These are phyloP conservation scores for Guadua angustifolia DNA, from an alignment of 176 grass and related monocot species.

Conservation along the genomic window DNA sequence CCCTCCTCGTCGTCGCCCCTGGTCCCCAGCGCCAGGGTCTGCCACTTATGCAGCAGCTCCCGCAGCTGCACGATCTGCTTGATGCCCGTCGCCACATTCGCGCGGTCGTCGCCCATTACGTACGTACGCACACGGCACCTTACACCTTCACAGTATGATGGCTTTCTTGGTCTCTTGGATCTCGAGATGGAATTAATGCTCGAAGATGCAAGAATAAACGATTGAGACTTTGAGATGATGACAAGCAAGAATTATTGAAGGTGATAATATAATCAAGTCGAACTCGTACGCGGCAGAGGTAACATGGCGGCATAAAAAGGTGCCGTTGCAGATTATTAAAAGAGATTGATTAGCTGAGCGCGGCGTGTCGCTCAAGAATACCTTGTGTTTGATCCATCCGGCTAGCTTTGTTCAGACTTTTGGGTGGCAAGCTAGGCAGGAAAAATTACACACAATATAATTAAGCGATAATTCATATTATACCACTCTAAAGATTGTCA, in stretches of 20 bases:
- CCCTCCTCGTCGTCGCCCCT: background rate
- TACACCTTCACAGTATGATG: background rate
- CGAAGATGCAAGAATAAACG: background rate
- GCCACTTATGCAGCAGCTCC: conserved; percentile 81
- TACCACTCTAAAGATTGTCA: too few species aligned
- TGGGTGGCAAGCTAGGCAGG: background rate
- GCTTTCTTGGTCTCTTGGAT: conserved; percentile 27
- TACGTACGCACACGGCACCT: background rate
- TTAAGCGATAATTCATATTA: too few species aligned
- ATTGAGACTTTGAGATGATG: background rate
- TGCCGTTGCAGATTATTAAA: conserved; percentile 30
- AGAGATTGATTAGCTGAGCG: conserved; percentile 29
- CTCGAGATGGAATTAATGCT: conserved; percentile 24
- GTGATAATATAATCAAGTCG: conserved; percentile 47
- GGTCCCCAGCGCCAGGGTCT: conserved; percentile 41
- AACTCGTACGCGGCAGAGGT: conserved; percentile 37
- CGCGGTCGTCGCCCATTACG: conserved; percentile 52
- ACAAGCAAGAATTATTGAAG: background rate
- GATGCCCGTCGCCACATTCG: conserved; percentile 45
- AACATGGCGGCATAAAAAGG: conserved; percentile 51
- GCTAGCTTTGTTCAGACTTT: background rate
- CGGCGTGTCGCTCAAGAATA: conserved; percentile 39
- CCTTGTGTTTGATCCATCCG: background rate
- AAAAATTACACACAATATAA: background rate
- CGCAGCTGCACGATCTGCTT: conserved; percentile 53